Conservation (phyloP, 345 rosid genomes). For the Bruguiera sexangula region DNA sequence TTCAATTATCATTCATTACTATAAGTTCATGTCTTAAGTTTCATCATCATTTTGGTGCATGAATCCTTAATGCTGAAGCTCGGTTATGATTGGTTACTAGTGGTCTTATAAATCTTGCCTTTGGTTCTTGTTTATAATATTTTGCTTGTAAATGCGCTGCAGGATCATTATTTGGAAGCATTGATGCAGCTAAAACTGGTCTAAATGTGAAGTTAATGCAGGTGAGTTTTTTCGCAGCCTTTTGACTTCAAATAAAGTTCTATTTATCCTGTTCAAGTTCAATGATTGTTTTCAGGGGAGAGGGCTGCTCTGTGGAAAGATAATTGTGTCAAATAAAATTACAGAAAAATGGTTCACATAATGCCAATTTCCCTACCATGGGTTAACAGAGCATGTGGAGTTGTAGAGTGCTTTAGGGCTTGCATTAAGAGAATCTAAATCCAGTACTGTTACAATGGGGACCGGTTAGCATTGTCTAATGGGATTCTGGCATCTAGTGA, state of each 20-base stretch:
- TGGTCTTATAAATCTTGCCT: not conserved
- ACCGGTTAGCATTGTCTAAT: no score
- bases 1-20: not conserved
- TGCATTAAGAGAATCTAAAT: no score
- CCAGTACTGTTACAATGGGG: no score
- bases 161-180: slow-evolving; percentile 87
- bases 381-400: not conserved
- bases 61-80: not conserved
- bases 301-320: slow-evolving; percentile 4
- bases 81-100: not conserved
- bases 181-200: slow-evolving; percentile 59
- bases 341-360: no score
- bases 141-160: slow-evolving; percentile 24
- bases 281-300: not conserved
- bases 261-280: slow-evolving; percentile 8
- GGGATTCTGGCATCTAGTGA: no score
- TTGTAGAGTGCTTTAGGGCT: no score
- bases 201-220: slow-evolving; percentile 84
- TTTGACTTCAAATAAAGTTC: not conserved
- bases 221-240: slow-evolving; percentile 35
- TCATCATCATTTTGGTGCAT: not conserved
- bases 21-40: not conserved
- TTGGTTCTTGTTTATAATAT: slow-evolving; percentile 11
- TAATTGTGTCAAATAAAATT: not conserved
- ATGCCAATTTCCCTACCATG: not conserved